Percentiles rank a stretch among this genome's conserved stretches.
phyloP scores from a whole-genome alignment of 192 early-diverging fungal species.

The Podila epigama region DNA sequence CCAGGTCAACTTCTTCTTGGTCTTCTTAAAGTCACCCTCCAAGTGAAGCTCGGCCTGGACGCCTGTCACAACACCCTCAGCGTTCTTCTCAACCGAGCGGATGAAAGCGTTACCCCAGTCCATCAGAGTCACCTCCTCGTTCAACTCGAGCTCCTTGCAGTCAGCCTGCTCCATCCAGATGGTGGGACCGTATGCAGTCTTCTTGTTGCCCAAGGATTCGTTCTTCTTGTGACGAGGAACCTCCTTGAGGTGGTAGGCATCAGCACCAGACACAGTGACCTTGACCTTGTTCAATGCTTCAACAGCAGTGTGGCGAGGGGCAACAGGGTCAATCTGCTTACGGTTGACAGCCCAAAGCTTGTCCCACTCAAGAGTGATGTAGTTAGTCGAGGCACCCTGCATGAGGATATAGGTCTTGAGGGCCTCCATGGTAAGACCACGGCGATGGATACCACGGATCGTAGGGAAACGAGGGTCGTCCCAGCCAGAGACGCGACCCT shows the following conservation, averaged over 20 bases:
- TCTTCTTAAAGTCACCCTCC: conserved; percentile 96
- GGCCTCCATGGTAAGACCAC: conserved; percentile 98
- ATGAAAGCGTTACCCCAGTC: conserved; percentile 99
- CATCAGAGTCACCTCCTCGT: conserved; percentile 98
- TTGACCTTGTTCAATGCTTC: conserved; percentile 71
- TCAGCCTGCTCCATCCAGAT: conserved; percentile 89
- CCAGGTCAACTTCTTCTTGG: conserved; percentile 99
- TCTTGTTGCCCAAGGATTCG: conserved; percentile 88
- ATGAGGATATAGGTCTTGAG: conserved; percentile 95
- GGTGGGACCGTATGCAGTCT: conserved; percentile 76
- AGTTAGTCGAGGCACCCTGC: conserved; percentile 98
- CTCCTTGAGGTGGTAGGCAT: conserved; percentile 64
- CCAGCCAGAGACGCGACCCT: conserved; percentile 85
- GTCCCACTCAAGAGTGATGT: conserved; percentile 96
- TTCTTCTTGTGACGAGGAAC: conserved; percentile 97
- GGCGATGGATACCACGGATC: conserved; percentile 88
- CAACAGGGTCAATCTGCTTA: conserved; percentile 94
- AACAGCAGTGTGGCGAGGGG: conserved; percentile 90
- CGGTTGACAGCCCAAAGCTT: conserved; percentile 99
- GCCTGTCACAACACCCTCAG: conserved; percentile 59
- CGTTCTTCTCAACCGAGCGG: conserved; percentile 69
- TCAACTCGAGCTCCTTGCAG: conserved; percentile 76
- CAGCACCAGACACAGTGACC: conserved; percentile 69
- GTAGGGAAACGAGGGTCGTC: conserved; percentile 94
- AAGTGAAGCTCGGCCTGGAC: conserved; percentile 83